Evolutionary conservation across 352 stramenopile genomes (phyloP).

Genomic region (Phytopythium oedochilum): DNA sequence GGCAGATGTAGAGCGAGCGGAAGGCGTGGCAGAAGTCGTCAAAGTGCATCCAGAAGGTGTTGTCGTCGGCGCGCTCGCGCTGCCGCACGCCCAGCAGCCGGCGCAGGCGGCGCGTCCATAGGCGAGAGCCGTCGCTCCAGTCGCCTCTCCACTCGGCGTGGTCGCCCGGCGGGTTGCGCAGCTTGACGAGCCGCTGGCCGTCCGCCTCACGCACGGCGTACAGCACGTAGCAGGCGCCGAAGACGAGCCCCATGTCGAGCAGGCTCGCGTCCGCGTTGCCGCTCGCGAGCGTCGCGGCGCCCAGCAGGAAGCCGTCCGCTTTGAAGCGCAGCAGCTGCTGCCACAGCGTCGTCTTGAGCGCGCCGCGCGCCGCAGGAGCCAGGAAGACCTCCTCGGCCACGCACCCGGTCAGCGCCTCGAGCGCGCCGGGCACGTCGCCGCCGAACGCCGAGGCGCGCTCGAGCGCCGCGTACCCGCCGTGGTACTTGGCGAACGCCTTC

Average conservation of each 20-base stretch:
- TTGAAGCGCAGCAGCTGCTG: slow-evolving; percentile 83
- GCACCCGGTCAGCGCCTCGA: slow-evolving; percentile 84
- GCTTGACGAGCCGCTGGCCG: slow-evolving; percentile 80
- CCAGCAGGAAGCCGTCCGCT: slow-evolving; percentile 89
- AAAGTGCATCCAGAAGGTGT: slow-evolving; percentile 95
- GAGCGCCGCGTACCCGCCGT: slow-evolving; percentile 83
- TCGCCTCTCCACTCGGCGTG: slow-evolving; percentile 91
- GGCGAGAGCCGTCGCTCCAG: slow-evolving; percentile 88
- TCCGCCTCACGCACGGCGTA: slow-evolving; percentile 88
- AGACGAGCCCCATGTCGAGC: slow-evolving; percentile 87
- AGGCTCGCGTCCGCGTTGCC: slow-evolving; percentile 86
- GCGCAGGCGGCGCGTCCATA: slow-evolving; percentile 90
- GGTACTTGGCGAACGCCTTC: slow-evolving; percentile 92
- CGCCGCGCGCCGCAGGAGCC: slow-evolving; percentile 69
- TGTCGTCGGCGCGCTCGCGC: slow-evolving; percentile 77
- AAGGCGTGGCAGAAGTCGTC: slow-evolving; percentile 92
- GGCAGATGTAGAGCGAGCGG: slow-evolving; percentile 88
- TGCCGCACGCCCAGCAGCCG: slow-evolving; percentile 60
- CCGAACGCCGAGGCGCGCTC: slow-evolving; percentile 36
- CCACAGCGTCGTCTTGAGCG: slow-evolving; percentile 88
- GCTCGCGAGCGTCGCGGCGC: slow-evolving; percentile 81
- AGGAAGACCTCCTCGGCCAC: slow-evolving; percentile 89
- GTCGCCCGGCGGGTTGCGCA: slow-evolving; percentile 91
- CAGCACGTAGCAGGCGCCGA: slow-evolving; percentile 89
- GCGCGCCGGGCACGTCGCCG: slow-evolving; percentile 89